These are phyloP conservation scores for Stachybotrys chartarum DNA, from an alignment of 2,329 filamentous ascomycete genomes.

Conservation along the genomic window DNA sequence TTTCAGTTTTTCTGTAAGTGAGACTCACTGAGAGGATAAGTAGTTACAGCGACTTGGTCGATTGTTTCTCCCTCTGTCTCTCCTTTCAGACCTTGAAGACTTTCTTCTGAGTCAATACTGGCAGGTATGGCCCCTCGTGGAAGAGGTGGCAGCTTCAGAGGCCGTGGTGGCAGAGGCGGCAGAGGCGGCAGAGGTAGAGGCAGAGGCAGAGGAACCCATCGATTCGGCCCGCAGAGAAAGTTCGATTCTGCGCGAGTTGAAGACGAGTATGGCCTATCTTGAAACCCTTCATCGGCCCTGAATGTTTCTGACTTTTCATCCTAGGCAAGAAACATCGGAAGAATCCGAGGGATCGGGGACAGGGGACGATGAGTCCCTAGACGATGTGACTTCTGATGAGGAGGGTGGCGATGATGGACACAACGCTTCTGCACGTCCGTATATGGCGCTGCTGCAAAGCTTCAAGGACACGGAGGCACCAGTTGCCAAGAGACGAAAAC, in stretches of 20 bases:
- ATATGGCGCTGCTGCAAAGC: constrained; percentile 52
- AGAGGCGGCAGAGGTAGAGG: constrained; percentile 18
- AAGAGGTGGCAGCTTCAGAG: constrained; percentile 24
- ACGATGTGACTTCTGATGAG: constrained; percentile 34
- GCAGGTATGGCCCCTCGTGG: constrained; percentile 26
- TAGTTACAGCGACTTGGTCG: neutral
- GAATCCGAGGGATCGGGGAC: constrained; percentile 19
- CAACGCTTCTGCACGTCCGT: constrained; percentile 39
- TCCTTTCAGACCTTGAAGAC: neutral
- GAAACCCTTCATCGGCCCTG: neutral
- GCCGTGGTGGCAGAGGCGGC: constrained; percentile 21
- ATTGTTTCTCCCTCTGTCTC: constrained; percentile 1
- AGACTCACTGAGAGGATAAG: neutral
- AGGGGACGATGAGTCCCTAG: constrained; percentile 28
- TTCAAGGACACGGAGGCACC: constrained; percentile 38
- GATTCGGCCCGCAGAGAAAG: constrained; percentile 27
- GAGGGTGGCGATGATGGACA: constrained; percentile 38
- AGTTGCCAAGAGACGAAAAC: constrained; percentile 50
- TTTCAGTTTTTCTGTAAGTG: constrained; percentile 1
- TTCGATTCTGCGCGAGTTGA: constrained; percentile 28
- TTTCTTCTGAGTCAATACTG: constrained; percentile 5
- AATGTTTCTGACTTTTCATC: neutral
- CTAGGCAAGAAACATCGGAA: constrained; percentile 14
- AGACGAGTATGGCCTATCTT: constrained; percentile 22
- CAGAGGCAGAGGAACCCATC: constrained; percentile 24